A percentile compares a stretch with the other conserved stretches of the same genome.
Conservation (phyloP, 2,329 filamentous ascomycete species). For the Didymella glomerata region DNA sequence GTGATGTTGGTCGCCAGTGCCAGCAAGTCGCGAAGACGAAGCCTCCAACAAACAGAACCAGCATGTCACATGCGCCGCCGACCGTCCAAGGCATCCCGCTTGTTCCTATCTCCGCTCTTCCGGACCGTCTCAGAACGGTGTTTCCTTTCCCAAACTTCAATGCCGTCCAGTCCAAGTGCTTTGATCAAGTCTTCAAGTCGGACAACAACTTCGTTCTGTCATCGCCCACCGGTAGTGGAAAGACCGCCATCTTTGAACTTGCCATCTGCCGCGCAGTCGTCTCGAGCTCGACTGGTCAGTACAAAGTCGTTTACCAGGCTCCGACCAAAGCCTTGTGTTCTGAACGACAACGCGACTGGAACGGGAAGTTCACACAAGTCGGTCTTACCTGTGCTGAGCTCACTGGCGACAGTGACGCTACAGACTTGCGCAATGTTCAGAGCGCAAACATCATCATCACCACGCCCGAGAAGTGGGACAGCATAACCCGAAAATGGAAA, state of each 20-base stretch:
- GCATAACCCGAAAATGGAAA: slow-evolving; percentile 85
- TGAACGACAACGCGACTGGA: slow-evolving; percentile 80
- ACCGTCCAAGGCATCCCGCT: slow-evolving; percentile 68
- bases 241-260: slow-evolving; percentile 82
- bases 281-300: slow-evolving; percentile 64
- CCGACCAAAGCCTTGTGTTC: slow-evolving; percentile 85
- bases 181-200: slow-evolving; percentile 69
- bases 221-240: slow-evolving; percentile 85
- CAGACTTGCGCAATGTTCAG: slow-evolving; percentile 73
- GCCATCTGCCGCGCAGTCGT: slow-evolving; percentile 77
- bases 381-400: slow-evolving; percentile 77
- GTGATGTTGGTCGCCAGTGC: neutral
- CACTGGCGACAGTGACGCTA: slow-evolving; percentile 79
- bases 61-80: slow-evolving; percentile 33
- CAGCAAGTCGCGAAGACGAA: neutral
- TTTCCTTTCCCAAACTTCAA: slow-evolving; percentile 83
- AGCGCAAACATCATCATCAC: slow-evolving; percentile 83
- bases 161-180: slow-evolving; percentile 83
- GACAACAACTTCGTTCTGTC: slow-evolving; percentile 81
- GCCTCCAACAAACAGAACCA: slow-evolving; percentile 1
- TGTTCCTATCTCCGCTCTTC: slow-evolving; percentile 67
- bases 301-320: slow-evolving; percentile 86
- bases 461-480: slow-evolving; percentile 92
- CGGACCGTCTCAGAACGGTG: slow-evolving; percentile 72
- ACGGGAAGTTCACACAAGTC: slow-evolving; percentile 73